Base-by-base conservation (phyloP, 139 green algal genomes). In the Medakamo hakoo region DNA sequence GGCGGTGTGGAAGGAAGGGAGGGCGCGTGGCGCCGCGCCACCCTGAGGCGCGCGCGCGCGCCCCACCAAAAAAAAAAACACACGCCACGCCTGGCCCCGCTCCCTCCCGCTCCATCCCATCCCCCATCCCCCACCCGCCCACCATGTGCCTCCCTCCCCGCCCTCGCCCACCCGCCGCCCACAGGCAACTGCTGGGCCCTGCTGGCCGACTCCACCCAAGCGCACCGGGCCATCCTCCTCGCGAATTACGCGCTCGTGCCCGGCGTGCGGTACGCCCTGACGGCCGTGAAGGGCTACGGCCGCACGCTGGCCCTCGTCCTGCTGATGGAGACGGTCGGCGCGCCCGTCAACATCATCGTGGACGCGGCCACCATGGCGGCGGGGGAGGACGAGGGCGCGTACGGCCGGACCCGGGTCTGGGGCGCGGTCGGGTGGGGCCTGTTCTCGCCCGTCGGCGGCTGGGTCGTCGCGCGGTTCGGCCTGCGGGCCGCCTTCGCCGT, bases 381-480 rank as follows among this genome's bases (percentile, higher is more conserved):
- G 9, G 40, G 40, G 52, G 25, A 58, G 27, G 4, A 65, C 25
- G 27, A 68, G 2, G 69, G 57, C 0, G 59, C 58, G 4, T 79
- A 79, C 28, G 65, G 58, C 20, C 30, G 63, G 28, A 63, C 71
- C 49, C 64, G 73, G 3, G 58, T 77, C 25, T 79, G 26, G 1
- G 73, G 73, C n/a, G 73, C 73, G 1, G 28, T 79, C 19, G 73
- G 73, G 20, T 77, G 70, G 70, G 73, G 73, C 55, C 27, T 64
- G 22, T 71, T 65, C 27, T 58, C 31, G 27, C 55, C 64, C 1
- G 16, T 77, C 1, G 62, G 52, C 2, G 73, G 73, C 16, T 23
- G 3, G 3, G 24, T 58, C 22, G 65, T 72, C 29, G 57, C 22
- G 18, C 55, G 58, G 23, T 29, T 4, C 1, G 66, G 66, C 30